Base-by-base conservation (phyloP, 1,284 basidiomycete species). In the Puccinia coronata region DNA sequence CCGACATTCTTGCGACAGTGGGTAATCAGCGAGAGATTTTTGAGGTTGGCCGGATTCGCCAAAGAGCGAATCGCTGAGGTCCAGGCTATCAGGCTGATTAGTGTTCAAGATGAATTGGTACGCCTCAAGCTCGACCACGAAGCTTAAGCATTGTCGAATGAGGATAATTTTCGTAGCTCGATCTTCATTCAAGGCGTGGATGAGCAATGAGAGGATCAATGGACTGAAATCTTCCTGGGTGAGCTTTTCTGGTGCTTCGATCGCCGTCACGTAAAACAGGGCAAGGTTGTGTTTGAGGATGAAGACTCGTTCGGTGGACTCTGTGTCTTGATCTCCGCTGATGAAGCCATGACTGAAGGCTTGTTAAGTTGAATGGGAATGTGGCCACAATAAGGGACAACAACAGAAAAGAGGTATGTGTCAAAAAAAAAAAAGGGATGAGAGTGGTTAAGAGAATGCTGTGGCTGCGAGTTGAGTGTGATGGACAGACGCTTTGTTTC, bases 91-190 rank as follows among this genome's bases (percentile, higher is more conserved):
- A 14, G 28, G 0, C 18, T 34, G 36, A 11, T 61, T 39, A 5
- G 8, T 9, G 20, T 61, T 18, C 11, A 28, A 28, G 59, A 61
- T 61, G 9, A 61, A 61, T 61, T 23, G 28, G n/a, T 61, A 39
- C 18, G 59, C 59, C 36, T 61, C 59, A 28, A 61, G 59, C n/a
- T 61, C 59, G 59, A 61, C 36, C 34, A 61, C 23, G 59, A 61
- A 23, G 12, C 20, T 31, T 23, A 61, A 61, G 16, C 12, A 31
- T 61, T 61, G 11, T 16, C 16, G 2, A 18, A 31, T 31, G 11
- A 61, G 36, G 51, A 20, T 23, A 23, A 1, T 2, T 16, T 61
- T 61, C 25, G 28, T 31, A 16, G 25, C 14, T 4, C 8, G 28
- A 14, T 39, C 12, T 34, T 39, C 25, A 6, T 31, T 34, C 36